Evolutionary conservation across 1,139 yeast genomes (phyloP).

Genomic region (Taphrina communis): DNA sequence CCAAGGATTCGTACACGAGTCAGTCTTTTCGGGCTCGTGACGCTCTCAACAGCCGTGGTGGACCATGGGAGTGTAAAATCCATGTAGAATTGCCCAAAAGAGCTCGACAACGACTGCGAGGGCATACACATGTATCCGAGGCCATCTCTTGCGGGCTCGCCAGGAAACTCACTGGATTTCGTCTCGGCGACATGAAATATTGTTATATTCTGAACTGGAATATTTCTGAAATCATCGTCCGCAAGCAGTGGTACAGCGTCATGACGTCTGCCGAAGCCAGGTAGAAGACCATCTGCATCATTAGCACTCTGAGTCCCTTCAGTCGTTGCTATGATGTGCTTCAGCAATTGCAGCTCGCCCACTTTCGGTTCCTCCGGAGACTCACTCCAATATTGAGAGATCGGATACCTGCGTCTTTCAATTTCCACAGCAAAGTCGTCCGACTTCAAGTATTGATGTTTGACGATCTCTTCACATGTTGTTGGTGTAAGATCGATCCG

Average conservation of each 20-base stretch:
- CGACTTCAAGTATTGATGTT: no score
- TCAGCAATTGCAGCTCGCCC: not conserved
- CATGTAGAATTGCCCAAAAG: not conserved
- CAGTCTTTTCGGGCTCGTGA: not conserved
- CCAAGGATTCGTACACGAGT: not conserved
- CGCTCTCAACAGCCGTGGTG: not conserved
- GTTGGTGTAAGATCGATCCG: no score
- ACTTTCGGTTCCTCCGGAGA: not conserved
- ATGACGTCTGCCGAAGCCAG: not conserved
- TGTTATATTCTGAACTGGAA: not conserved
- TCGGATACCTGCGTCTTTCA: not conserved
- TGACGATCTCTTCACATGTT: no score
- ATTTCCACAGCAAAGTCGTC: not conserved
- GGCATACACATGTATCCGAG: constrained; percentile 10
- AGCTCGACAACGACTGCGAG: not conserved
- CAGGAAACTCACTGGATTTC: not conserved
- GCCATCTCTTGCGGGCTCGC: not conserved
- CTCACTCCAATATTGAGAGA: constrained; percentile 8
- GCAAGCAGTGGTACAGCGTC: not conserved
- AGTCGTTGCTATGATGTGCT: not conserved
- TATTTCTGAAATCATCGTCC: not conserved
- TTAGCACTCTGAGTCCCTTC: not conserved
- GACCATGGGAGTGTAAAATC: not conserved
- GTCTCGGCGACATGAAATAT: not conserved
- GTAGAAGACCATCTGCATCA: not conserved